Base-by-base conservation (phyloP, 1,284 basidiomycete species). In the Tilletia walkeri region DNA sequence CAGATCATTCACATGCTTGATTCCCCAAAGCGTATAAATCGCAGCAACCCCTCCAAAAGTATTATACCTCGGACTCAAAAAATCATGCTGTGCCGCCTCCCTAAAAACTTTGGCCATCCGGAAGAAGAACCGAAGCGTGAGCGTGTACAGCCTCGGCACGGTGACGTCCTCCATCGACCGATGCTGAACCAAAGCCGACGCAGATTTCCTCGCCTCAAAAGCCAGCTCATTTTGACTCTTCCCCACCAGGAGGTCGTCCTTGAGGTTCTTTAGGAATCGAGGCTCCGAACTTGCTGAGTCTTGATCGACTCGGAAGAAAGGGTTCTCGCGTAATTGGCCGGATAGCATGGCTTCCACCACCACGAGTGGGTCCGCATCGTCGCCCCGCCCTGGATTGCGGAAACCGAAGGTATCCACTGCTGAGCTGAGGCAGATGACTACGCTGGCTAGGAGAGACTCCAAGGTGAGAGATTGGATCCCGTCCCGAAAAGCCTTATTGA, bases 351-450 rank as follows among this genome's bases (percentile, higher is more conserved):
- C 59, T 20, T 63, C 59, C 5, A 63, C 38, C 9, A 34, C 38
- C 18, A 2, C 59, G 12, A 38, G 34, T 3, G 59, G 38, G 10
- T 63, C 59, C 14, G 18, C 30, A 14, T 38, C 34, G 18, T 63
- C 59, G 34, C 2, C 34, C 18, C 38, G 34, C 16, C 14, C 12
- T 16, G 34, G 34, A 6, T 12, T 12, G 12, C 59, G 30, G 6
- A 63, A 63, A 38, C 59, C 59, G 39, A 38, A 63, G 59, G 41
- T 36, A 6, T 63, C n/a, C 12, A 63, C 59, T n/a, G 59, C 59
- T 4, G 59, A 9, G 12, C 34, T 16, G 36, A 63, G 38, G 59
- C 59, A 38, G 14, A 63, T 38, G 36, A 63, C 59, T 3, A 63
- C 59, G 36, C 12, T 39, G 34, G 38, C 38, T 10, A 63, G 59